These are phyloP conservation scores for Amanita jacksonii DNA, from an alignment of 768 basidiomycete genomes.

Conservation along the genomic window DNA sequence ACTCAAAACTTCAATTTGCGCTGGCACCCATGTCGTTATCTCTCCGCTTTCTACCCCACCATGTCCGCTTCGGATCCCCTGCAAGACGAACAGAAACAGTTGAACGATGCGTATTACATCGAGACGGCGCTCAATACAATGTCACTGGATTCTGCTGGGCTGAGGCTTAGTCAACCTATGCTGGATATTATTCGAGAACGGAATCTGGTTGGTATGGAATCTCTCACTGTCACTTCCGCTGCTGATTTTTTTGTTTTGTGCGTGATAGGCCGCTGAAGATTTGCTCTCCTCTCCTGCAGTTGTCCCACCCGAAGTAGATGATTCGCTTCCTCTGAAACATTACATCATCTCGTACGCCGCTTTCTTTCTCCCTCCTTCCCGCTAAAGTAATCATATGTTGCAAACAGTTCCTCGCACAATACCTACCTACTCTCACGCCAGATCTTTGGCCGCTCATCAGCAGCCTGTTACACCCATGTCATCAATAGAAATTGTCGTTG, in stretches of 20 bases:
- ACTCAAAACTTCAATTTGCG: no score
- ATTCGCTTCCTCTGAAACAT: slow-evolving; percentile 38
- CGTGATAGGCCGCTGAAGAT: slow-evolving; percentile 20
- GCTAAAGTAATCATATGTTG: slow-evolving; percentile 9
- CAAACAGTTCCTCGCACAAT: slow-evolving; percentile 50
- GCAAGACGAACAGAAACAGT: neutral
- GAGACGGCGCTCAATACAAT: neutral
- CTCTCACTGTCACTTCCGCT: neutral
- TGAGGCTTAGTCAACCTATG: slow-evolving; percentile 30
- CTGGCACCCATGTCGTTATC: no score
- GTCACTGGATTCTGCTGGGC: neutral
- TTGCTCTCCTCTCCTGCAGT: slow-evolving; percentile 31
- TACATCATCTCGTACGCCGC: slow-evolving; percentile 48
- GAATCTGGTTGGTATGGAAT: slow-evolving; percentile 19
- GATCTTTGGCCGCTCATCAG: slow-evolving; percentile 43
- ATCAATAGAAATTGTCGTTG: slow-evolving; percentile 42
- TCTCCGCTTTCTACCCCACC: neutral
- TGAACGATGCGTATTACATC: neutral
- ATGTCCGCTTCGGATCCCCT: neutral
- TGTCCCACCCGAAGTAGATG: slow-evolving; percentile 24
- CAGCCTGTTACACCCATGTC: slow-evolving; percentile 46
- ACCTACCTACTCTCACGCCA: slow-evolving; percentile 55
- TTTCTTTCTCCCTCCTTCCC: neutral
- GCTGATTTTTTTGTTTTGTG: neutral
- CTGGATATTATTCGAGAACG: slow-evolving; percentile 23